phyloP scores from a whole-genome alignment of 768 basidiomycete species.

The Lactarius tabidus region DNA sequence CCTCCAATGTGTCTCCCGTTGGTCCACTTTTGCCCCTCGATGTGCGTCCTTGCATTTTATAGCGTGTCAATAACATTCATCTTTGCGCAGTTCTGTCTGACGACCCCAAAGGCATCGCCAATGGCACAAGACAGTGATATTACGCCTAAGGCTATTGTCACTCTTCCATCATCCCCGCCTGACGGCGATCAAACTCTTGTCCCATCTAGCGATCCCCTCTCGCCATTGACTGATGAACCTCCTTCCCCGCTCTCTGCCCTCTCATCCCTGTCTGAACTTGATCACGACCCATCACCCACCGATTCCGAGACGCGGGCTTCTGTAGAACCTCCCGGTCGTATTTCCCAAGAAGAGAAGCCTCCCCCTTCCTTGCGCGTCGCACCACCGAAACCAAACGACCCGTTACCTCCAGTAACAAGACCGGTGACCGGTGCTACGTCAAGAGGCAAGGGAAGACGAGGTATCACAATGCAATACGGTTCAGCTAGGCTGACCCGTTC shows the following conservation, averaged over 20 bases:
- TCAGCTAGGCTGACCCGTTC: slow-evolving; percentile 19
- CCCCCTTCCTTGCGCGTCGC: background rate
- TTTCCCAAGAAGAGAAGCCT: background rate
- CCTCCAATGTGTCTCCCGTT: background rate
- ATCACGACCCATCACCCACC: background rate
- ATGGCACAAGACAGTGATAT: background rate
- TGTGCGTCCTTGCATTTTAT: slow-evolving; percentile 1
- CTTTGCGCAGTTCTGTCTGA: background rate
- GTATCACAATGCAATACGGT: background rate
- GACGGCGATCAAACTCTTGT: slow-evolving; percentile 2
- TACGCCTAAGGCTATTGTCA: slow-evolving; percentile 12
- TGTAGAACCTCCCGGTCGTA: background rate
- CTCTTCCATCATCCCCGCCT: background rate
- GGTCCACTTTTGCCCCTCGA: background rate
- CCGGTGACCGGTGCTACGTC: background rate
- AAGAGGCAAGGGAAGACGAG: slow-evolving; percentile 2
- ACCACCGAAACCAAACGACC: background rate
- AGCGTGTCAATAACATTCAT: background rate
- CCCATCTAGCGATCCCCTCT: background rate
- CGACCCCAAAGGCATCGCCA: background rate
- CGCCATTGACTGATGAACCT: slow-evolving; percentile 8
- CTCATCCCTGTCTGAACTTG: slow-evolving; percentile 16
- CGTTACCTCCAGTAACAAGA: background rate
- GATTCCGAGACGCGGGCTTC: background rate
- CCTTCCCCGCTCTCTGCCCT: slow-evolving; percentile 19